Evolutionary conservation across 2,329 filamentous ascomycete genomes (phyloP), one percentile per base, ranked within the genome.

Genomic region (Penicillium verrucosum): DNA sequence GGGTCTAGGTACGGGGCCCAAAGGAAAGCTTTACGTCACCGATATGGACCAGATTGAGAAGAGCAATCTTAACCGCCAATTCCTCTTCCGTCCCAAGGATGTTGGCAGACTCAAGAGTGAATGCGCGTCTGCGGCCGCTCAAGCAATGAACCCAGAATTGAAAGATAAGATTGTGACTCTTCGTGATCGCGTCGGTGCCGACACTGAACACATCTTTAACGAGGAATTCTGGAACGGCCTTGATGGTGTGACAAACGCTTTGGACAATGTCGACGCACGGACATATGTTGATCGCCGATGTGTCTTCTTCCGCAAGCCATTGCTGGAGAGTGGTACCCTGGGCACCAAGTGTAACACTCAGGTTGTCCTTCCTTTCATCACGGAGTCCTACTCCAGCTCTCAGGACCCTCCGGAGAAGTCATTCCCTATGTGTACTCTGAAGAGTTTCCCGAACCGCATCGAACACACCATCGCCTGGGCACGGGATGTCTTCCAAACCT

Each of bases 31-130:
- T 68, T 90, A 81, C 57, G 89, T 99, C 48, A 97, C 95, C 14
- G 94, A 99, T 73, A 97, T 96, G 86, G 94, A 99, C 71, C 92
- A 92, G 53, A 99, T 99, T 66, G 94, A 99, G 78, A 96, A 93
- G 84, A 97, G 93, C 80, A 99, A 99, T 73, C 81, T 99, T 51
- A 99, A 99, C 80, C 85, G 94, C 42, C 94, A 99, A 69, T 99
- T 99, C 78, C 77, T 99, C 18, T 99, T 99, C 85, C 85, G 94
- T 53, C 81, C 92, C 44, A 90, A 90, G 70, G 93, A 99, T 75
- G 95, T 99, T 44, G 94, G 94, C 38, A 87, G 91, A 67, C 86
- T 97, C 79, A 99, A 99, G 89, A 97, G 93, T 73, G 93, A 96
- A 68, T 91, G 89, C 69, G 94, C 95, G 9, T 89, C 93, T 11